Conservation (phyloP, 352 stramenopile species). For the Pseudoperonospora humuli region DNA sequence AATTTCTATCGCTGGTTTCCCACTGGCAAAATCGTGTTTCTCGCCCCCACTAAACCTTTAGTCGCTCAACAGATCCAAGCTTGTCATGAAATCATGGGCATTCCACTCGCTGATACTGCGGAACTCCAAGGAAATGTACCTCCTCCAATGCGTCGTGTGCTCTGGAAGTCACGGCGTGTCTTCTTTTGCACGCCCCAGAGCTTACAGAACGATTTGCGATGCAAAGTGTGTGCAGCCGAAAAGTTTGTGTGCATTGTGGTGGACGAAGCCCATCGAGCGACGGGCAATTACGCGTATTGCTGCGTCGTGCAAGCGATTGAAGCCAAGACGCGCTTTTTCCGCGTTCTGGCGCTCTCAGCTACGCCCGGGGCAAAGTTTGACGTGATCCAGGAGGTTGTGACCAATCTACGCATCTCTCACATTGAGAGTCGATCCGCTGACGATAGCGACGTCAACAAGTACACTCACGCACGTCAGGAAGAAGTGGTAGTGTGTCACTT, state of each 20-base stretch:
- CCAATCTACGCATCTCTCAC: slow-evolving; percentile 90
- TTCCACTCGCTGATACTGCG: slow-evolving; percentile 82
- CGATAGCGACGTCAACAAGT: slow-evolving; percentile 90
- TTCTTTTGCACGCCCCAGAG: slow-evolving; percentile 99
- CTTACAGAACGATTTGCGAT: slow-evolving; percentile 93
- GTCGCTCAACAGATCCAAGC: slow-evolving; percentile 97
- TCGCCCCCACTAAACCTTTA: slow-evolving; percentile 96
- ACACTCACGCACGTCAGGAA: slow-evolving; percentile 76
- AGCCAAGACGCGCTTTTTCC: slow-evolving; percentile 70
- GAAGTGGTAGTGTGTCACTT: slow-evolving; percentile 76
- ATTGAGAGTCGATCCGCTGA: slow-evolving; percentile 94
- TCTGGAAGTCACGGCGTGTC: slow-evolving; percentile 91
- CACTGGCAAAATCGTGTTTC: slow-evolving; percentile 92
- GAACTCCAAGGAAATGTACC: slow-evolving; percentile 82
- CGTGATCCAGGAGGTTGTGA: slow-evolving; percentile 92
- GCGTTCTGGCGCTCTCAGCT: slow-evolving; percentile 92
- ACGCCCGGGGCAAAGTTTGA: slow-evolving; percentile 95
- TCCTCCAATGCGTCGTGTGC: slow-evolving; percentile 47
- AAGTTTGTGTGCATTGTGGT: slow-evolving; percentile 95
- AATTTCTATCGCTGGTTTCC: slow-evolving; percentile 99
- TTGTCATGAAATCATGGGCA: slow-evolving; percentile 92
- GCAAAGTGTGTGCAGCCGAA: slow-evolving; percentile 61
- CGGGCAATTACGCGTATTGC: slow-evolving; percentile 95
- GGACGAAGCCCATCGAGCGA: slow-evolving; percentile 96
- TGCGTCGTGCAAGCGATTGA: slow-evolving; percentile 81